phyloP scores from a whole-genome alignment of 78 protist species.

The Dictyostelium brefeldianum region DNA sequence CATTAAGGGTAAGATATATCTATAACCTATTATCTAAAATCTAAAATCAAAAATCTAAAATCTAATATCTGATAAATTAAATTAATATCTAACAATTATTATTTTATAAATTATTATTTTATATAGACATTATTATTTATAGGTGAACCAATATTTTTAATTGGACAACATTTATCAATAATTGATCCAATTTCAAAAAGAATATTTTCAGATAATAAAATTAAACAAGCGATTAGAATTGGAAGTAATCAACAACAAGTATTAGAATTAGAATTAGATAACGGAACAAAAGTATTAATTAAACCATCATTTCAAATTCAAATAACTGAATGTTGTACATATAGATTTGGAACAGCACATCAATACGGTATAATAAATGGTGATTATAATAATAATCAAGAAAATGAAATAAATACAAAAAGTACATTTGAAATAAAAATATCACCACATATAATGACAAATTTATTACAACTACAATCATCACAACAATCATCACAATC shows the following conservation, averaged over 20 bases:
- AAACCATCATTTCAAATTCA: constrained; percentile 12
- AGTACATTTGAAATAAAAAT: constrained; percentile 11
- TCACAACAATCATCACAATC: background rate
- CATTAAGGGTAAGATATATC: no score
- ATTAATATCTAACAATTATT: no score
- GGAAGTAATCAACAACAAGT: background rate
- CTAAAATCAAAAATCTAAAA: no score
- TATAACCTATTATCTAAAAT: no score
- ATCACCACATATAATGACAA: constrained; percentile 22
- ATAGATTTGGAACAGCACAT: constrained; percentile 22
- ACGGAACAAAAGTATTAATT: background rate
- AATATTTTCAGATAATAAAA: constrained; percentile 16
- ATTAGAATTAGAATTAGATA: constrained; percentile 7
- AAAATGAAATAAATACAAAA: background rate
- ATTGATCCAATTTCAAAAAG: constrained; percentile 20
- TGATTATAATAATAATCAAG: background rate
- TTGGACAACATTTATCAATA: constrained; percentile 10
- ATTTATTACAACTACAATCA: background rate
- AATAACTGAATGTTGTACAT: constrained; percentile 6
- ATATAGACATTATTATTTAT: constrained; percentile 16
- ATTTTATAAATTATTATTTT: background rate
- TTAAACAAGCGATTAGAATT: background rate
- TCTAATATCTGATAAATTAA: no score
- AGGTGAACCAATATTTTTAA: constrained; percentile 21
- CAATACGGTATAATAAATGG: background rate